Base-by-base conservation (phyloP, 495 filamentous ascomycete species). In the Durotheca rogersii region DNA sequence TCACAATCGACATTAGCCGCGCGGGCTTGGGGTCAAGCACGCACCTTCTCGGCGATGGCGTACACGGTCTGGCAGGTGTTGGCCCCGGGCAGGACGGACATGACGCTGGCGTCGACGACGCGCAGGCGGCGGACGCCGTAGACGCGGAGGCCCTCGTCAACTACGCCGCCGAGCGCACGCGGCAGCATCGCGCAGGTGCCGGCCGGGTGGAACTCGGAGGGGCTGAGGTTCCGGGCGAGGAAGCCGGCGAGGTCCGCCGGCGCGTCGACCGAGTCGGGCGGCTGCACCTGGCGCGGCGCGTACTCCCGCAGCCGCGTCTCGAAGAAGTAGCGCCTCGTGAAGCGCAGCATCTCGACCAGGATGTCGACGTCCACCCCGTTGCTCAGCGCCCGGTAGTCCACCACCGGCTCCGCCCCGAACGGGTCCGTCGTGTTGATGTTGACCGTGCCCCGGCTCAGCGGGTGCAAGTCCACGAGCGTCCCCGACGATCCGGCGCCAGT, bases 151-250 rank as follows among this genome's bases (percentile, higher is more conserved):
- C 55, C 48, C 57, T 69, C 62, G 41, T 75, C 69, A 16, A 77
- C 74, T 7, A 77, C 73, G 4, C 81, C 81, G 10, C 80, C 80
- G 1, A 76, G 53, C 47, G 75, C 72, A 30, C 67, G 61, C 12
- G 81, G 80, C 65, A 83, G 61, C 80, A 81, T 80, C 1, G 75
- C 73, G 32, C 72, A 72, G 1, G 80, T 81, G 21, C 78, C 75
- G 1, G 64, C 66, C 6, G 71, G 71, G 38, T 78, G 73, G 39
- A 64, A 77, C 41, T 72, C 66, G 18, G 63, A 70, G 16, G 72
- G 72, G 11, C 43, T 64, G 3, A 72, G 29, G 7, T 62, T 62
- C 32, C 60, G 43, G 6, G 30, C 41, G 10, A 74, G 34, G 30
- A 63, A 72, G 2, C 41, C 55, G 2, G 56, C 60, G 23, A 66